Conservation (phyloP, 2,329 filamentous ascomycete genomes). For the Aspergillus sp. region DNA sequence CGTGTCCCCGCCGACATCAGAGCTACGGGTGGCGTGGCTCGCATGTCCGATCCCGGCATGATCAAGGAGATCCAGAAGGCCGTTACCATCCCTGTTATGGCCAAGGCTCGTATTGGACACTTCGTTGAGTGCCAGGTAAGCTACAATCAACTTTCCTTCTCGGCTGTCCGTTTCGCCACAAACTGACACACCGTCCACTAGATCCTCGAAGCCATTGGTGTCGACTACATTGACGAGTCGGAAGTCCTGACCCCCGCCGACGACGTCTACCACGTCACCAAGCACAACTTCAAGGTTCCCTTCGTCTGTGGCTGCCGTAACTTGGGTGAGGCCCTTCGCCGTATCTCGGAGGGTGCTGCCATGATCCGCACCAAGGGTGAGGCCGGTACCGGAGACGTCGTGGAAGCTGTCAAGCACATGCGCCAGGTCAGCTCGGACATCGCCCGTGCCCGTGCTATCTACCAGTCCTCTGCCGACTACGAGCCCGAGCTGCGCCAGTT, state of each 20-base stretch:
- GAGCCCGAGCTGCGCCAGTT: constrained; percentile 76
- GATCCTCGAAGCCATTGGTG: constrained; percentile 91
- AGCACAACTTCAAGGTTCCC: constrained; percentile 76
- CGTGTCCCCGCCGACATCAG: constrained; percentile 96
- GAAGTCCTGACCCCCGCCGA: constrained; percentile 97
- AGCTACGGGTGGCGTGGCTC: constrained; percentile 84
- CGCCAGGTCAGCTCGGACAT: constrained; percentile 85
- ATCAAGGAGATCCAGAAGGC: constrained; percentile 94
- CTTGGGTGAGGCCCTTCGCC: constrained; percentile 86
- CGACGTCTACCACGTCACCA: constrained; percentile 86
- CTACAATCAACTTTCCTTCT: neutral
- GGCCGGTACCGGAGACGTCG: constrained; percentile 93
- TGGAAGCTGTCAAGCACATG: constrained; percentile 96
- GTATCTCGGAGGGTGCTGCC: constrained; percentile 89
- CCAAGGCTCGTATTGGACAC: constrained; percentile 96
- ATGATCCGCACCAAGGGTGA: constrained; percentile 99
- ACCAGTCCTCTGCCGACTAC: constrained; percentile 41
- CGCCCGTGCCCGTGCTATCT: constrained; percentile 64
- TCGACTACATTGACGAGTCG: constrained; percentile 98
- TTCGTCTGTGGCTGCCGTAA: constrained; percentile 97
- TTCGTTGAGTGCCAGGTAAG: constrained; percentile 88
- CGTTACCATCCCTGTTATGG: constrained; percentile 98
- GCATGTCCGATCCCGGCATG: constrained; percentile 94
- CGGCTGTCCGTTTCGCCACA: neutral
- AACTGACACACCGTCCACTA: constrained; percentile 36